phyloP scores from a whole-genome alignment of 495 filamentous ascomycete genomes.

The Talaromyces proteolyticus region DNA sequence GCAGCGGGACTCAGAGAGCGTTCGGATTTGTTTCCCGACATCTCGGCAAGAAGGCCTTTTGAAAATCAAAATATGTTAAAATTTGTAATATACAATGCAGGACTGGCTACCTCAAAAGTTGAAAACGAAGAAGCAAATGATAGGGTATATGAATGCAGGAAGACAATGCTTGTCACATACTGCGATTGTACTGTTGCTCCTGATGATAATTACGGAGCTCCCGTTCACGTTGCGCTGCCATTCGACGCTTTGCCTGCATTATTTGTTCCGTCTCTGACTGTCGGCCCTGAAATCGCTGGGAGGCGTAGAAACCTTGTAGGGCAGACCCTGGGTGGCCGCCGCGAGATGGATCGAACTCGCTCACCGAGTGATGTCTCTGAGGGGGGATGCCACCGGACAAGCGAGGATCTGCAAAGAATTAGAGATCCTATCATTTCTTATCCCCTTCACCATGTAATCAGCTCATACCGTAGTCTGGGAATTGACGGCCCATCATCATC shows the following conservation, averaged over 20 bases:
- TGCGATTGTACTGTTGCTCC: slow-evolving; percentile 99
- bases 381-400: slow-evolving; percentile 23
- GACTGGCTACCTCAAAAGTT: slow-evolving; percentile 13
- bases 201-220: slow-evolving; percentile 99
- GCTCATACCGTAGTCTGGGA: slow-evolving; percentile 51
- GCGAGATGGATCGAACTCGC: slow-evolving; percentile 76
- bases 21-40: slow-evolving; percentile 79
- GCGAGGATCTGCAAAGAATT: slow-evolving; percentile 39
- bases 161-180: slow-evolving; percentile 58
- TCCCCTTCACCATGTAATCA: neutral
- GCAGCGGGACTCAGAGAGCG: slow-evolving; percentile 85
- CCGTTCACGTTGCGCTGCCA: slow-evolving; percentile 97
- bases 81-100: slow-evolving; percentile 47
- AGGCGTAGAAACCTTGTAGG: slow-evolving; percentile 88
- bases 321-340: slow-evolving; percentile 70
- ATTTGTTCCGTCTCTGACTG: slow-evolving; percentile 96
- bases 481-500: slow-evolving; percentile 55
- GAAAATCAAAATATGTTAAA: slow-evolving; percentile 39
- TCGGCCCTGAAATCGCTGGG: slow-evolving; percentile 86
- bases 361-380: slow-evolving; percentile 76
- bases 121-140: slow-evolving; percentile 31
- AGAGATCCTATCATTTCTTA: neutral
- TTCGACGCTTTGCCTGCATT: slow-evolving; percentile 97
- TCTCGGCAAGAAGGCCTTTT: slow-evolving; percentile 77
- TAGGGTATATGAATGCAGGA: slow-evolving; percentile 19